These are phyloP conservation scores for Trichoderma koningii DNA, from an alignment of 2,329 filamentous ascomycete genomes.

Conservation along the genomic window DNA sequence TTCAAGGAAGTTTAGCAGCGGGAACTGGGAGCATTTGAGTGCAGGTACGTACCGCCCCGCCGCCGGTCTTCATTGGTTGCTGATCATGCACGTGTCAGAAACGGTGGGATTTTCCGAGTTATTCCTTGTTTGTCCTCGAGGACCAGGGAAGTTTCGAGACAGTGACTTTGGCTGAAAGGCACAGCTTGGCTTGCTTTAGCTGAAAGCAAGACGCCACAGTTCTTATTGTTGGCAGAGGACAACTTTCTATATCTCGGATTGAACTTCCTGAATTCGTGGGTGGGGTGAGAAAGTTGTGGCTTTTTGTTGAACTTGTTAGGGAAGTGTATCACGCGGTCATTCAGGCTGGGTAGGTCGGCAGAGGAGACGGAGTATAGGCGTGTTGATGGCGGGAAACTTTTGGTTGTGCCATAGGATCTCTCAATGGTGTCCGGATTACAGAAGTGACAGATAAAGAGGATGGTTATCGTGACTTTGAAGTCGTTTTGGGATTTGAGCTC, in stretches of 20 bases:
- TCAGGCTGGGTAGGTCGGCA: too few relatives aligned
- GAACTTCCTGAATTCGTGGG: neutral
- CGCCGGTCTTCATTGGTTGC: neutral
- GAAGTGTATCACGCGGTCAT: too few relatives aligned
- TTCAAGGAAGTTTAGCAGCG: neutral
- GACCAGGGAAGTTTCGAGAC: neutral
- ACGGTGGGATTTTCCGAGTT: neutral
- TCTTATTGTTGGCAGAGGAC: neutral
- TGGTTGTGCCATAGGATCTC: neutral
- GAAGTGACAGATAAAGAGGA: conserved; percentile 5
- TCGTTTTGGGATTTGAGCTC: neutral
- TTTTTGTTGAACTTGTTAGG: neutral
- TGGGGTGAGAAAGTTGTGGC: neutral
- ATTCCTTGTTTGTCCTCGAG: neutral
- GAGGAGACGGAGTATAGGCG: too few relatives aligned
- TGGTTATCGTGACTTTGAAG: conserved; percentile 6
- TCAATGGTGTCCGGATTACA: neutral
- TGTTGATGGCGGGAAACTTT: too few relatives aligned
- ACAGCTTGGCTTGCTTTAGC: neutral
- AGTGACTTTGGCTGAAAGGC: neutral
- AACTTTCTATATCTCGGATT: neutral
- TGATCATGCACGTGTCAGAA: conserved; percentile 7
- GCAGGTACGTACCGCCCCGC: neutral
- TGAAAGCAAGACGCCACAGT: neutral
- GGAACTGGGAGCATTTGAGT: neutral